Evolutionary conservation across 345 rosid genomes (phyloP).

Genomic region (Geranium rotundifolium): DNA sequence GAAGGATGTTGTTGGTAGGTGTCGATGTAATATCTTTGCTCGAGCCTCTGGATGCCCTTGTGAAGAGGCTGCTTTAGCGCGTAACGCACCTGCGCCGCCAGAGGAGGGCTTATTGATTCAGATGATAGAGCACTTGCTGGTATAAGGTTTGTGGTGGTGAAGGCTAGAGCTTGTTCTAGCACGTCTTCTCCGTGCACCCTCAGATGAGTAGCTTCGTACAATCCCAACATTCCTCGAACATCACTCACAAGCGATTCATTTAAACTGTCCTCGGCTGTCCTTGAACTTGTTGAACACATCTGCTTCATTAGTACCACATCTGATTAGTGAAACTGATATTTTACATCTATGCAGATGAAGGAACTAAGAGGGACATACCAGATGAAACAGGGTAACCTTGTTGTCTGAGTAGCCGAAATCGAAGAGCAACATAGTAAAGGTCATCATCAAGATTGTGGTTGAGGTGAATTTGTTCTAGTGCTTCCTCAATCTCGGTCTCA

Average conservation of each 20-base stretch:
- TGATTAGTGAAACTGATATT: background rate
- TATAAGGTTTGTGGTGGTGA: constrained; percentile 6
- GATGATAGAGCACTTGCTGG: no score
- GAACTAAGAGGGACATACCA: background rate
- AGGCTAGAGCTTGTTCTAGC: constrained; percentile 26
- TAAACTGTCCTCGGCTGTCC: constrained; percentile 10
- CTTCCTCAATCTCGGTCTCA: constrained; percentile 8
- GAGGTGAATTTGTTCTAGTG: background rate
- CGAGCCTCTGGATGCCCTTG: constrained; percentile 3
- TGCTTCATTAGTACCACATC: constrained; percentile 5
- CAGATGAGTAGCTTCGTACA: constrained; percentile 31
- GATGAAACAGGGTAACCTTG: constrained; percentile 9
- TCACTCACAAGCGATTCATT: constrained; percentile 3
- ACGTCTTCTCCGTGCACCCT: constrained; percentile 20
- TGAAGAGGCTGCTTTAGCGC: no score
- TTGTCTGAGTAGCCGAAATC: constrained; percentile 16
- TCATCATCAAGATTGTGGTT: background rate
- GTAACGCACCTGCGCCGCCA: constrained; percentile 10
- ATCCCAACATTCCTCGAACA: constrained; percentile 16
- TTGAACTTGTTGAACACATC: constrained; percentile 22
- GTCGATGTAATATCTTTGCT: constrained; percentile 7
- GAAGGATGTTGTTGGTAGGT: constrained; percentile 4
- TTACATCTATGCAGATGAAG: background rate
- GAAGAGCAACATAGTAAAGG: constrained; percentile 8
- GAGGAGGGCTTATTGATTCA: background rate